A percentile compares a stretch with the other conserved stretches of the same genome.
Conservation (phyloP, 164 flowering plant genomes). For the Magnolia kwangsiensis region DNA sequence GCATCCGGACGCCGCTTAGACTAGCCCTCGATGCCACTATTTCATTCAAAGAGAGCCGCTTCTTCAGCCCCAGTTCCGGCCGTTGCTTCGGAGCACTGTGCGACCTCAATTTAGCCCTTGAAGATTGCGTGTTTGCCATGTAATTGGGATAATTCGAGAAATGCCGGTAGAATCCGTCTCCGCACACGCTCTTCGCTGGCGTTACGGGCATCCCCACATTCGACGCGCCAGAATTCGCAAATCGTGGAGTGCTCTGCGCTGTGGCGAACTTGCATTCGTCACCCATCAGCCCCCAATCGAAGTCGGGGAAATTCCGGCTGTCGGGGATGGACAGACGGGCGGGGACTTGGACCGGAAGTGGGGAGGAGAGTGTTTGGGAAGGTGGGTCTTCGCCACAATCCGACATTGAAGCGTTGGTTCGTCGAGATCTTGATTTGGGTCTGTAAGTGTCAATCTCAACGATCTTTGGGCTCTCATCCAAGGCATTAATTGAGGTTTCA, state of each 20-base stretch:
- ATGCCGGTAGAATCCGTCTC: slow-evolving; percentile 37
- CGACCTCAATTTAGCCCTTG: slow-evolving; percentile 64
- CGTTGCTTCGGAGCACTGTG: slow-evolving; percentile 78
- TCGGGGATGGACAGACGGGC: slow-evolving; percentile 49
- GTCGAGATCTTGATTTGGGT: slow-evolving; percentile 48
- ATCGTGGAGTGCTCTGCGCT: slow-evolving; percentile 75
- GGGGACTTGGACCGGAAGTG: slow-evolving; percentile 48
- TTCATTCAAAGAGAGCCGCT: slow-evolving; percentile 55
- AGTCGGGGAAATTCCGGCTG: slow-evolving; percentile 31
- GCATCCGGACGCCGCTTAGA: slow-evolving; percentile 65
- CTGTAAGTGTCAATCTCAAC: slow-evolving; percentile 75
- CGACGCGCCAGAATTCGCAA: slow-evolving; percentile 23
- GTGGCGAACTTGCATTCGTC: slow-evolving; percentile 68
- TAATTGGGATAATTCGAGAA: slow-evolving; percentile 54
- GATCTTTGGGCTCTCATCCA: slow-evolving; percentile 72
- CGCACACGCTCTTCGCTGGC: slow-evolving; percentile 65
- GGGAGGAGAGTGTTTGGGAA: slow-evolving; percentile 39
- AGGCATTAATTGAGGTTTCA: slow-evolving; percentile 29
- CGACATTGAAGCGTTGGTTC: slow-evolving; percentile 34
- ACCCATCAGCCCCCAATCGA: slow-evolving; percentile 53
- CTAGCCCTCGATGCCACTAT: slow-evolving; percentile 60
- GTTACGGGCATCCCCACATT: slow-evolving; percentile 35
- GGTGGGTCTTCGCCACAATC: slow-evolving; percentile 43
- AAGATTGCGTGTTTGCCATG: slow-evolving; percentile 74
- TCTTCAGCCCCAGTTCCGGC: slow-evolving; percentile 53